These are phyloP conservation scores for Zychaea mexicana DNA, from an alignment of 371 early-diverging fungal species.

Conservation along the genomic window DNA sequence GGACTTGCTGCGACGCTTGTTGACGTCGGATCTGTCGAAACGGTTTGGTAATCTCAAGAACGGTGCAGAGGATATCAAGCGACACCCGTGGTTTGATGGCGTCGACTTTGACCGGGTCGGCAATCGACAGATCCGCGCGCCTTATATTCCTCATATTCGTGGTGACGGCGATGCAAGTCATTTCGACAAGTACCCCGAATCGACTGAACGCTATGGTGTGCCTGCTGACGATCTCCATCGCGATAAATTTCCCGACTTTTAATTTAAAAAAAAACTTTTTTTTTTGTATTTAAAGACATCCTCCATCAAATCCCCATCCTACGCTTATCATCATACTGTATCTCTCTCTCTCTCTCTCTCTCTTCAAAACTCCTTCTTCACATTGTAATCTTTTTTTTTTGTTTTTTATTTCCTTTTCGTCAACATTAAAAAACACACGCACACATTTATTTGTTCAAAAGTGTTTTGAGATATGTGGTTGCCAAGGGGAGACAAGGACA, in stretches of 20 bases:
- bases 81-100: conserved; percentile 95
- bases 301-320: not conserved
- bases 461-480: too few species aligned
- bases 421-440: too few species aligned
- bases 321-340: not conserved
- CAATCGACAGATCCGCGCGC: conserved; percentile 81
- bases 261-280: too few species aligned
- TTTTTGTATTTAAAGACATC: too few species aligned
- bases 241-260: conserved; percentile 40
- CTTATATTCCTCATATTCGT: conserved; percentile 85
- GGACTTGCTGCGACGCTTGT: conserved; percentile 87
- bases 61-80: conserved; percentile 91
- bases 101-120: conserved; percentile 90
- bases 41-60: conserved; percentile 92
- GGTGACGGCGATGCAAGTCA: conserved; percentile 94
- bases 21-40: conserved; percentile 86
- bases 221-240: conserved; percentile 36
- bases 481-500: too few species aligned
- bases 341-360: too few species aligned
- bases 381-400: too few species aligned
- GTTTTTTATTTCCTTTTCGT: too few species aligned
- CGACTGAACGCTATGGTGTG: conserved; percentile 66
- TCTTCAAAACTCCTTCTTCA: too few species aligned
- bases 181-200: conserved; percentile 93
- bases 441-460: too few species aligned